These are phyloP conservation scores for Mortierella sp. DNA, from an alignment of 371 early-diverging fungal species.

Conservation along the genomic window DNA sequence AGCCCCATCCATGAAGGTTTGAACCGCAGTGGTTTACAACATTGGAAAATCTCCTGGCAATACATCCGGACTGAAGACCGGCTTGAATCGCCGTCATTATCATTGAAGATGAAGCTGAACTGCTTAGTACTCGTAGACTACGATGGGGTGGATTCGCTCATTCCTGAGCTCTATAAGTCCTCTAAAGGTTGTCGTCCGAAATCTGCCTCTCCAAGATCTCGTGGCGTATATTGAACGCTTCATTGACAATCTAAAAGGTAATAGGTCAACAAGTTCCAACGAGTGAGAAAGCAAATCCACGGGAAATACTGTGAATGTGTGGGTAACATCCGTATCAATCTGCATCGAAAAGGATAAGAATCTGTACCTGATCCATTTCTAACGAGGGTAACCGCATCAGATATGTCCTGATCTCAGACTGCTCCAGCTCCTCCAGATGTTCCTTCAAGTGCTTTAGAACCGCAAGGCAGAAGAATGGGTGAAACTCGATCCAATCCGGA, in stretches of 20 bases:
- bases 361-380: slow-evolving; percentile 75
- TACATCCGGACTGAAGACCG: too few species aligned
- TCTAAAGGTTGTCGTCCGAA: slow-evolving; percentile 13
- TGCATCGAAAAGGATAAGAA: too few species aligned
- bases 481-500: slow-evolving; percentile 76
- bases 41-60: too few species aligned
- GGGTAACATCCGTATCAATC: too few species aligned
- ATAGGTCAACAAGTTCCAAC: neutral
- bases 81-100: too few species aligned
- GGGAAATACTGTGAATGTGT: too few species aligned
- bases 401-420: slow-evolving; percentile 88
- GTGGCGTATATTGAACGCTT: slow-evolving; percentile 71
- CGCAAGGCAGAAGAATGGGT: slow-evolving; percentile 81
- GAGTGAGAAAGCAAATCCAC: neutral
- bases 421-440: slow-evolving; percentile 89
- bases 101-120: too few species aligned
- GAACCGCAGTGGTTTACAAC: too few species aligned
- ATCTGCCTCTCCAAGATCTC: slow-evolving; percentile 70
- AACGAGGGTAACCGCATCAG: slow-evolving; percentile 80
- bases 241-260: slow-evolving; percentile 62
- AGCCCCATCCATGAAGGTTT: too few species aligned
- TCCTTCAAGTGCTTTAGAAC: slow-evolving; percentile 68
- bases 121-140: too few species aligned
- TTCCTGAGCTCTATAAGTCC: neutral
- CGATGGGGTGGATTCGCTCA: too few species aligned